Conservation (phyloP, 345 rosid genomes). For the Moringa oleifera region DNA sequence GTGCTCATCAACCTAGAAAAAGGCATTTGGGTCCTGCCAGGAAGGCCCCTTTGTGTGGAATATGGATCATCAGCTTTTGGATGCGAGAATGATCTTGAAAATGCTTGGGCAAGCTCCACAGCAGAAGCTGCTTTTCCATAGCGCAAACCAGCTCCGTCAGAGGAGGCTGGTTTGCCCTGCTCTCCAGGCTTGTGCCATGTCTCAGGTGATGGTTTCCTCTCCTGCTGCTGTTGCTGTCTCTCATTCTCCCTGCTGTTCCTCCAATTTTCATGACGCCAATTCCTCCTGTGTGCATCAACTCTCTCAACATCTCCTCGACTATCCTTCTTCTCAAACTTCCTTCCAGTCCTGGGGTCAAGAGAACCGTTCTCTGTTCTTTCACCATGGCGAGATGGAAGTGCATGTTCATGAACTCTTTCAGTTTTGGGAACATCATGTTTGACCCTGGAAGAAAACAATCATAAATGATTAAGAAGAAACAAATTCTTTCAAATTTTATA, state of each 20-base stretch:
- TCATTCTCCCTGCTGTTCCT: constrained; percentile 38
- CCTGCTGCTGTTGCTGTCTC: constrained; percentile 36
- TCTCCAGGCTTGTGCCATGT: constrained; percentile 69
- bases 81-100: constrained; percentile 52
- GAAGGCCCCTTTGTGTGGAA: constrained; percentile 27
- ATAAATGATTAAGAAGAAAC: not conserved
- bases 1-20: constrained; percentile 66
- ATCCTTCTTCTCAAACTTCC: constrained; percentile 52
- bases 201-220: constrained; percentile 74
- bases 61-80: constrained; percentile 34
- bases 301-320: constrained; percentile 35
- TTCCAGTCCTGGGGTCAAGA: constrained; percentile 39
- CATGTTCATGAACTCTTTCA: constrained; percentile 43
- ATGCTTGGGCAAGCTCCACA: constrained; percentile 72
- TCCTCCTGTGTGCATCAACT: constrained; percentile 50
- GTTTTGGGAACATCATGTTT: constrained; percentile 30
- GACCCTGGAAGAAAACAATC: constrained; percentile 30
- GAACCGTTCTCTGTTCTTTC: constrained; percentile 37
- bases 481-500: too few species aligned
- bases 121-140: constrained; percentile 73
- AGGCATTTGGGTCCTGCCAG: constrained; percentile 47
- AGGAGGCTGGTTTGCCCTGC: constrained; percentile 46
- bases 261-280: constrained; percentile 55
- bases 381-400: constrained; percentile 20
- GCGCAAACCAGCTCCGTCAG: constrained; percentile 41